Evolutionary conservation across 176 grass and related monocot species (phyloP), one percentile per base, ranked within the genome.

Genomic region (Phoenix roebelenii): DNA sequence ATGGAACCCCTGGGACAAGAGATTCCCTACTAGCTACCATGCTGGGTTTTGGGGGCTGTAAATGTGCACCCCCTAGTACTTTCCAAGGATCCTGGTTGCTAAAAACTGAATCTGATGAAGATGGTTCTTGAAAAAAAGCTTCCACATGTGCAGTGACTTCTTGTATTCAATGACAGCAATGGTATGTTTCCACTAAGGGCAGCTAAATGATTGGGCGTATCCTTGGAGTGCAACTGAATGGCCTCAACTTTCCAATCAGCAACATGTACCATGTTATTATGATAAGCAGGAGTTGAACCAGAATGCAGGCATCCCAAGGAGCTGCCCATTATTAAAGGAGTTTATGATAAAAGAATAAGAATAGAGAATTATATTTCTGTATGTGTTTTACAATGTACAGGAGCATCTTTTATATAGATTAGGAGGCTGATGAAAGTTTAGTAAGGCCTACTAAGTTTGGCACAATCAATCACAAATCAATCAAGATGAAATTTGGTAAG

Each of bases 51-150:
- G 80, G 67, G 56, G 66, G 86, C 16, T 72, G 69, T 77, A 79
- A 17, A 64, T 82, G 75, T 49, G 80, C 58, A 76, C 77, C 79
- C 59, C 70, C 91, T 61, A 82, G 66, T 74, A 70, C 68, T 57
- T 84, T 83, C 74, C 80, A 89, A 56, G 82, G 90, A 80, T 89
- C 85, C 50, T 86, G 82, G 55, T 83, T 88, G 60, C 82, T 89
- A 69, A 89, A 95, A 64, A 89, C 69, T 74, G 79, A 85, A 50
- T 77, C 82, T 28, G 76, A 70, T n/a, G 75, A 76, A 59, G 65
- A 55, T 68, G 72, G 65, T 75, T 89, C 89, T 22, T 16, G 72
- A 20, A 20, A 20, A 61, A 72, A 64, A 68, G n/a, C 51, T 51
- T 61, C 64, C 22, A 79, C 52, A 54, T 0, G 53, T 49, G 69